Evolutionary conservation across 2,329 filamentous ascomycete species (phyloP).

Genomic region (Talaromyces piceae): DNA sequence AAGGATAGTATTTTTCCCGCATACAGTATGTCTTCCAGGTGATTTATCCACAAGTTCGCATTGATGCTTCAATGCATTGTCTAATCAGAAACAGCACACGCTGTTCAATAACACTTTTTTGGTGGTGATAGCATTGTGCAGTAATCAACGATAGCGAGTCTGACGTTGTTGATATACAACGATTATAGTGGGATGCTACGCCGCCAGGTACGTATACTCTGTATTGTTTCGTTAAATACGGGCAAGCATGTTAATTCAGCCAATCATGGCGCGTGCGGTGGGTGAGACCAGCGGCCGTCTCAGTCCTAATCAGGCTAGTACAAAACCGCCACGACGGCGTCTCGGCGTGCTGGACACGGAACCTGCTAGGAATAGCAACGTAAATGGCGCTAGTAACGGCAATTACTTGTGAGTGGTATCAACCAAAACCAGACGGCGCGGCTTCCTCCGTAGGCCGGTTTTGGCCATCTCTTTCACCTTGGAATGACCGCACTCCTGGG

Average conservation of each 20-base stretch:
- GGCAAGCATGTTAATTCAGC: background rate
- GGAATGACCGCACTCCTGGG: background rate
- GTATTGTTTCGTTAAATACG: background rate
- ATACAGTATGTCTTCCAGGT: no score
- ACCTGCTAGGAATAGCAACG: slow-evolving; percentile 1
- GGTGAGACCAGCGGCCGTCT: background rate
- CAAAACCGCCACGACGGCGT: background rate
- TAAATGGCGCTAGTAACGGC: background rate
- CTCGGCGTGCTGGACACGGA: background rate
- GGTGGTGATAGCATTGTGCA: no score
- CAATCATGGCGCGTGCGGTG: background rate
- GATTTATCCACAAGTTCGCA: no score
- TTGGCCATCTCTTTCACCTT: background rate
- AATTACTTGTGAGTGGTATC: background rate
- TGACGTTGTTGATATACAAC: no score
- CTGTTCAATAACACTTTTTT: no score
- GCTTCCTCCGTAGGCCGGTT: slow-evolving; percentile 8
- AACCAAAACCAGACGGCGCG: slow-evolving; percentile 7
- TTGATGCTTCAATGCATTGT: no score
- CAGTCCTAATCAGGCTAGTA: background rate
- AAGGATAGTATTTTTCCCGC: no score
- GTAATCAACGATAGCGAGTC: no score
- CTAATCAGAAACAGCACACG: no score
- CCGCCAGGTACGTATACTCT: no score
- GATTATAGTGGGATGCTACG: background rate